Evolutionary conservation across 2,329 filamentous ascomycete genomes (phyloP), one percentile per base, ranked within the genome.

Genomic region (Hypoxylon sp.): DNA sequence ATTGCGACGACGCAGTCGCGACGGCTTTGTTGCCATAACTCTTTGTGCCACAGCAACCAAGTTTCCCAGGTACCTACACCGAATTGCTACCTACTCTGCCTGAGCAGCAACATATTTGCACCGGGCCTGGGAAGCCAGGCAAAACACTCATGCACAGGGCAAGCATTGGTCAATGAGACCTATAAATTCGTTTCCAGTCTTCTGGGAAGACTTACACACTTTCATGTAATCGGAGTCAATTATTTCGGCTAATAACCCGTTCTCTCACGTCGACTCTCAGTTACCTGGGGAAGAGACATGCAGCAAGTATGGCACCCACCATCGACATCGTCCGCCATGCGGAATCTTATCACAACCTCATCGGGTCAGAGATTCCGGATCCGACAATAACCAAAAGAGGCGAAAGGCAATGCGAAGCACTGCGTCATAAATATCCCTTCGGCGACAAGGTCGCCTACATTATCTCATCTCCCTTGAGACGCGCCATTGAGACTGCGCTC

Each of bases 261-360:
- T 26, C 22, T 14, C 33, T 26, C 24, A 33, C 53, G 5, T 22
- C 11, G 5, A 33, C 22, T 19, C 19, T 37, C 17, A 9, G 19
- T n/a, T 42, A 39, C n/a, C 6, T 2, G 14, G 5, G 11, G 11
- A n/a, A 48, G 11, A 29, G 37, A 13, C 5, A 44, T 24, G 24
- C 35, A 14, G 47, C 31, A 37, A 37, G 13, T 9, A 69, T 69
- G 84, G 74, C 82, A 3, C 83, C 84, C 24, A 87, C 82, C 26
- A 82, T 92, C 71, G 87, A 92, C 78, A 83, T 91, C 71, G 85
- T 93, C 76, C 90, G 91, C 80, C 91, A 93, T 79, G 91, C 89
- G 8, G 83, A 92, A 81, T 92, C 93, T 80, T 87, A 87, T 76
- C 94, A 97, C 86, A 97, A 97, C 79, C 85, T 94, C 76, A 83